These are phyloP conservation scores for Helicocarpus griseus DNA, from an alignment of 2,329 filamentous ascomycete genomes.

Conservation along the genomic window DNA sequence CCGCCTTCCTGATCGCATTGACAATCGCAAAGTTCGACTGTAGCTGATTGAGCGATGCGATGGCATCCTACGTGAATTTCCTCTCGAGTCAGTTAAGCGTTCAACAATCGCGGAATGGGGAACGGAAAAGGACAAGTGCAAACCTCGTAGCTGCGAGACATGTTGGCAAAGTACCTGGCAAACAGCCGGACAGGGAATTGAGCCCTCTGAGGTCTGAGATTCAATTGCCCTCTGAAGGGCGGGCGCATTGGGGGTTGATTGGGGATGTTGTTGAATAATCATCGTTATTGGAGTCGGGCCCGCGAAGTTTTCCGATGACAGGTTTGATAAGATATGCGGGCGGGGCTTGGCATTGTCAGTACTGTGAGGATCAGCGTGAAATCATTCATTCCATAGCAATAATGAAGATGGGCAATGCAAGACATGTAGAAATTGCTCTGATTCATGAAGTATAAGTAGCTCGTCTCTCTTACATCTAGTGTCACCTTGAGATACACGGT, in stretches of 20 bases:
- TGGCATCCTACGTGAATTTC: constrained; percentile 48
- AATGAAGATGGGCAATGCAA: no score
- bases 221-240: constrained; percentile 1
- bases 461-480: no score
- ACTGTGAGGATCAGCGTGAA: no score
- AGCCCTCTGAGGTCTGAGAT: background rate
- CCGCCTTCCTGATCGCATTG: constrained; percentile 66
- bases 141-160: constrained; percentile 33
- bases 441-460: no score
- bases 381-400: no score
- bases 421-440: background rate
- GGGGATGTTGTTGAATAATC: background rate
- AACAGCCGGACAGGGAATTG: constrained; percentile 18
- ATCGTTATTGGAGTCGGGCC: background rate
- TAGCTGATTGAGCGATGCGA: constrained; percentile 63
- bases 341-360: background rate
- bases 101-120: no score
- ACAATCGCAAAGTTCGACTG: constrained; percentile 72
- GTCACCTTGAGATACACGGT: no score
- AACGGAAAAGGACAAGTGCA: constrained; percentile 9
- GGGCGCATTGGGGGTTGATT: background rate
- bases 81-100: background rate
- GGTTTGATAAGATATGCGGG: background rate
- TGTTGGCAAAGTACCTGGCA: constrained; percentile 22
- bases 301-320: background rate